These are phyloP conservation scores for Fusarium metavorans DNA, from an alignment of 2,329 filamentous ascomycete species.

Conservation along the genomic window DNA sequence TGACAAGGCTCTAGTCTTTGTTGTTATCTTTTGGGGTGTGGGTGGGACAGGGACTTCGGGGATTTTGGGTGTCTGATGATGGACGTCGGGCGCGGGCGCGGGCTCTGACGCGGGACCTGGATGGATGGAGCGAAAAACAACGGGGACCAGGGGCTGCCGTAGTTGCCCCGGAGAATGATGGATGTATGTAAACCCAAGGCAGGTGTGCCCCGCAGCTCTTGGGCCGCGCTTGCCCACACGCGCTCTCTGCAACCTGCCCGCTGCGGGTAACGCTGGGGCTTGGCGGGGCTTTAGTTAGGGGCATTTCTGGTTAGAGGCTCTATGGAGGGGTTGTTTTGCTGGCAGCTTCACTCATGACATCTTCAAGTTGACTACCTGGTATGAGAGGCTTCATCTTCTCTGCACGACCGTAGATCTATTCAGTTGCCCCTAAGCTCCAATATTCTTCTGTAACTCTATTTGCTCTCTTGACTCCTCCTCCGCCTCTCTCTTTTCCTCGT, in stretches of 20 bases:
- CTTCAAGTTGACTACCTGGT: background rate
- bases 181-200: background rate
- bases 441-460: background rate
- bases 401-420: background rate
- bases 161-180: slow-evolving; percentile 40
- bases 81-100: slow-evolving; percentile 32
- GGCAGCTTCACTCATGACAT: slow-evolving; percentile 10
- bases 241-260: slow-evolving; percentile 3
- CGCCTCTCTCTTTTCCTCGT: background rate
- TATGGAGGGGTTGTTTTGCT: slow-evolving; percentile 3
- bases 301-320: background rate
- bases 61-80: slow-evolving; percentile 28
- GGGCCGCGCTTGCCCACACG: slow-evolving; percentile 9
- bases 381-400: background rate
- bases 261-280: slow-evolving; percentile 6
- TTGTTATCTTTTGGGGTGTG: background rate
- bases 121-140: slow-evolving; percentile 33
- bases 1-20: background rate
- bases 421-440: background rate
- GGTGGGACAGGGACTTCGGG: background rate
- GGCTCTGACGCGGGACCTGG: slow-evolving; percentile 10
- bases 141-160: slow-evolving; percentile 30
- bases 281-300: slow-evolving; percentile 6
- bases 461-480: background rate
- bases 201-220: background rate